A percentile compares a stretch with the other conserved stretches of the same genome.
These are phyloP conservation scores for Populus alba DNA, from an alignment of 345 rosid species.

Conservation along the genomic window DNA sequence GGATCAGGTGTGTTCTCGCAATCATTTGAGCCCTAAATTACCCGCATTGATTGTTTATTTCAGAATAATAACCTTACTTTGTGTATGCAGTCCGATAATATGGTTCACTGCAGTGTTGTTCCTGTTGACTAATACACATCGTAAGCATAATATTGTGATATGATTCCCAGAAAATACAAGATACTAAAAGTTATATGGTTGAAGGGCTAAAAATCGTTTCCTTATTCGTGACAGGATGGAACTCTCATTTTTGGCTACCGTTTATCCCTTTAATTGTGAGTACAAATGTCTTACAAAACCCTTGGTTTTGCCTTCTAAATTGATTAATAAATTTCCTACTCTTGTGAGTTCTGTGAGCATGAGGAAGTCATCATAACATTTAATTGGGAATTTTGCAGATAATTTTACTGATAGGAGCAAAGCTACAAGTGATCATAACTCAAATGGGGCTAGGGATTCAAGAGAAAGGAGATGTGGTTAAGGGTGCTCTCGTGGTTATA, in stretches of 20 bases:
- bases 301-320: neutral
- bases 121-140: constrained; percentile 72
- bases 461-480: constrained; percentile 82
- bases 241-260: constrained; percentile 74
- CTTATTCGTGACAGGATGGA: constrained; percentile 48
- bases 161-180: neutral
- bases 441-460: constrained; percentile 73
- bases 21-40: neutral
- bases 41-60: neutral
- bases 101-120: constrained; percentile 73
- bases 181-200: neutral
- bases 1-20: constrained; percentile 55
- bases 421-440: constrained; percentile 83
- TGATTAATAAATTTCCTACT: neutral
- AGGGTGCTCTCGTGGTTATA: constrained; percentile 86
- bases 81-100: constrained; percentile 59
- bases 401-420: constrained; percentile 68
- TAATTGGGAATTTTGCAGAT: constrained; percentile 39
- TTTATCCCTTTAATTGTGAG: constrained; percentile 83
- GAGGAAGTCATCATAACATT: neutral
- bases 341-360: neutral
- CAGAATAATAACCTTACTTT: constrained; percentile 8
- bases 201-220: neutral
- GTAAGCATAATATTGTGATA: constrained; percentile 34
- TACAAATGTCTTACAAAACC: neutral